These are phyloP conservation scores for Coemansia sp. DNA, from an alignment of 192 early-diverging fungal species.

Conservation along the genomic window DNA sequence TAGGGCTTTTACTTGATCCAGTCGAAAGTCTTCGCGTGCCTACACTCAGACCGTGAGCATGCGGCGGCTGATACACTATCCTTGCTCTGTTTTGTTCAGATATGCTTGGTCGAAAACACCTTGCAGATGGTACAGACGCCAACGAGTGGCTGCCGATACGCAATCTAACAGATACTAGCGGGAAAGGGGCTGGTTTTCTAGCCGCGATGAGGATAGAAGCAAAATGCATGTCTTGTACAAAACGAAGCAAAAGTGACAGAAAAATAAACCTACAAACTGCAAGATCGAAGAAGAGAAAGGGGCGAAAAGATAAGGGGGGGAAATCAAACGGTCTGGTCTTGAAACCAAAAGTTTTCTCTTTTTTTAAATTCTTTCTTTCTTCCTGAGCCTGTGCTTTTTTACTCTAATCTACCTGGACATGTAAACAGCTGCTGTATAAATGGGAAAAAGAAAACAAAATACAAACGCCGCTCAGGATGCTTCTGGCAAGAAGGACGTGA, in stretches of 20 bases:
- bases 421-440: background rate
- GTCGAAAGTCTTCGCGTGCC: background rate
- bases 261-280: background rate
- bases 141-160: background rate
- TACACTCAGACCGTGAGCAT: background rate
- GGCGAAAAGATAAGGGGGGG: background rate
- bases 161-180: background rate
- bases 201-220: background rate
- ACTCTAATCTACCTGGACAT: background rate
- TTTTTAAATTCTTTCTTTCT: background rate
- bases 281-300: background rate
- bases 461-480: background rate
- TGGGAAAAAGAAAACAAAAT: background rate
- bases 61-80: background rate
- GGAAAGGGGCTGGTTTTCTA: background rate
- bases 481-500: background rate
- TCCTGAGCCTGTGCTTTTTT: background rate
- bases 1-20: background rate
- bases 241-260: background rate
- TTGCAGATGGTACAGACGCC: background rate
- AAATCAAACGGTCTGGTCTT: background rate
- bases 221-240: background rate
- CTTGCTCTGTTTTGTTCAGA: background rate
- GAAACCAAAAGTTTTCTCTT: background rate
- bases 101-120: background rate